These are phyloP conservation scores for Hylodesmum podocarpum DNA, from an alignment of 306 rosid genomes.

Conservation along the genomic window DNA sequence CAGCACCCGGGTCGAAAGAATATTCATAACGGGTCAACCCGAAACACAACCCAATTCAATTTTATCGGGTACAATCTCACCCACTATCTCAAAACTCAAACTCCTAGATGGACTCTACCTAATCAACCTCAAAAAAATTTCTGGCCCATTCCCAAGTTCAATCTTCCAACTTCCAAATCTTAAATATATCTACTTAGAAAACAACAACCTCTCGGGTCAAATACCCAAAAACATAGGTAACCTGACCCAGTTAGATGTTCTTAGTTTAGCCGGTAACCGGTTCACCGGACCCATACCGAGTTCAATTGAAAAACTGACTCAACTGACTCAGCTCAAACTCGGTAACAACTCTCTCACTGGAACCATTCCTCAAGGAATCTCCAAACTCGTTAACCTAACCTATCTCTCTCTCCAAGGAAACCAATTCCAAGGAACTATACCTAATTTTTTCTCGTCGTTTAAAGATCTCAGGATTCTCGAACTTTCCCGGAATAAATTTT, in stretches of 20 bases:
- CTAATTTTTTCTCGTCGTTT: slow-evolving; percentile 53
- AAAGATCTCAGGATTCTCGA: slow-evolving; percentile 45
- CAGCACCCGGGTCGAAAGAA: slow-evolving; percentile 49
- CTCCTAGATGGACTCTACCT: slow-evolving; percentile 57
- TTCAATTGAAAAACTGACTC: slow-evolving; percentile 55
- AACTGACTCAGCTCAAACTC: slow-evolving; percentile 72
- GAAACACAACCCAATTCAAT: slow-evolving; percentile 28
- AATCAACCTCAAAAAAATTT: slow-evolving; percentile 46
- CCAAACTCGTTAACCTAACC: slow-evolving; percentile 42
- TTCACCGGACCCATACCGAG: slow-evolving; percentile 71
- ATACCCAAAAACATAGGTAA: slow-evolving; percentile 52
- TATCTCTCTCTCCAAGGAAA: slow-evolving; percentile 50
- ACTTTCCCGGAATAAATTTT: slow-evolving; percentile 55
- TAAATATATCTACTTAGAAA: slow-evolving; percentile 53
- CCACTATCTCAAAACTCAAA: slow-evolving; percentile 58
- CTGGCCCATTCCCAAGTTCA: slow-evolving; percentile 61
- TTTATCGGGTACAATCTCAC: slow-evolving; percentile 64
- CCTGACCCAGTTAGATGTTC: slow-evolving; percentile 22
- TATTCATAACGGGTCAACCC: slow-evolving; percentile 40
- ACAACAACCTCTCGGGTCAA: slow-evolving; percentile 63
- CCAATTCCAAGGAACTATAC: slow-evolving; percentile 58
- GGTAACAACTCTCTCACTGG: slow-evolving; percentile 63
- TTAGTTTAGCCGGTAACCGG: slow-evolving; percentile 55
- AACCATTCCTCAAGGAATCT: slow-evolving; percentile 43
- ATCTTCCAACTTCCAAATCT: slow-evolving; percentile 49